Evolutionary conservation across 108 stramenopile species (phyloP).

Genomic region (Chaetoceros muelleri): DNA sequence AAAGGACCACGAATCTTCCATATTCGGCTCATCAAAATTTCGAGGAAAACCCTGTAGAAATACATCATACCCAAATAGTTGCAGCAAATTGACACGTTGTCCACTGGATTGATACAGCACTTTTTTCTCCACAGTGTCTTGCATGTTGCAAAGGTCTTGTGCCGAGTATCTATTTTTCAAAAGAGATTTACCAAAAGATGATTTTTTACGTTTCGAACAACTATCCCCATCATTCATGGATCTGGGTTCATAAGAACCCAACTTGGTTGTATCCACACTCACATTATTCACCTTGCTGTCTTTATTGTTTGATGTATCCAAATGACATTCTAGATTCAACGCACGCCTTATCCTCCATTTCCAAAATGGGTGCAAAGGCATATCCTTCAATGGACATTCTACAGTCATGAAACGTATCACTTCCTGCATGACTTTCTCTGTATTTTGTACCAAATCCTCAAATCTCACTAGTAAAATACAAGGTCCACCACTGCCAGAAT

Average conservation of each 20-base stretch:
- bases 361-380: constrained; percentile 17
- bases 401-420: constrained; percentile 1
- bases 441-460: constrained; percentile 60
- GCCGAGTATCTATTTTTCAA: constrained; percentile 36
- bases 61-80: constrained; percentile 58
- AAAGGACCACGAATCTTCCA: background rate
- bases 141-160: constrained; percentile 31
- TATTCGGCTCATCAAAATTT: constrained; percentile 18
- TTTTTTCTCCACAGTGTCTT: constrained; percentile 21
- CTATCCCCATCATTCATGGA: constrained; percentile 14
- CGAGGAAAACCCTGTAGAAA: constrained; percentile 43
- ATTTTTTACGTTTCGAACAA: background rate
- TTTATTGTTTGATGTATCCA: background rate
- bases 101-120: background rate
- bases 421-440: constrained; percentile 29
- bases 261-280: constrained; percentile 1
- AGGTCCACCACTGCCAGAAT: constrained; percentile 8
- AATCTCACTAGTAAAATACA: constrained; percentile 54
- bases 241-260: constrained; percentile 49
- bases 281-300: background rate
- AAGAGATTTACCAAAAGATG: constrained; percentile 41
- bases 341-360: constrained; percentile 27
- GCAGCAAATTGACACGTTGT: constrained; percentile 17
- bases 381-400: background rate
- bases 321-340: constrained; percentile 3